Base-by-base conservation (phyloP, 208 protist genomes). In the Angomonas ambiguus region DNA sequence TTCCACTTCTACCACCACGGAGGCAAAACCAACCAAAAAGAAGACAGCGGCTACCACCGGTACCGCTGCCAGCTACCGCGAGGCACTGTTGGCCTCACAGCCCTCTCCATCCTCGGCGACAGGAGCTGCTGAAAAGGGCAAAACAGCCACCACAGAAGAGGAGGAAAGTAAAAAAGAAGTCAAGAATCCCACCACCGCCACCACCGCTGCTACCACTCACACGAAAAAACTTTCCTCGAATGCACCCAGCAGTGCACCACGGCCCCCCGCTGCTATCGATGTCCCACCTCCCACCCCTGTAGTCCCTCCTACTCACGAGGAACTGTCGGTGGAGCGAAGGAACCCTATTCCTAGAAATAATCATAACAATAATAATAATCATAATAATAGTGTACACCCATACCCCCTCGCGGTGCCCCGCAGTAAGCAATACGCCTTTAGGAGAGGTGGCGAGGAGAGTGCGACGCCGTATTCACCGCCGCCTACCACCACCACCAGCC, bases 91-190 rank as follows among this genome's bases (percentile, higher is more conserved):
- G 18, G 32, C 24, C 33, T 20, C 45, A 38, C 6, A 25, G 45
- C 27, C 64, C 8, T 6, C 33, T 5, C 32, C 49, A 11, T 18
- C 31, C 31, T 1, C 42, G 18, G 34, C 22, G 31, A 22, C n/a
- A 65, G 31, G 11, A 25, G 38, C 38, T 20, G 38, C 38, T 48
- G 18, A 11, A 48, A 18, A 11, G 18, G 38, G 24, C 13, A 42
- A 53, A 16, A 41, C 45, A 8, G n/a, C 62, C 8, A 25, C 42
- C 27, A 30, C 32, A 1, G 27, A 51, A 42, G 55, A 34, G 6
- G 56, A 67, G 51, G 58, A 59, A 6, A 62, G 71, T 41, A 71
- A 63, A 55, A 74, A 67, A 53, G 74, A 65, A 35, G 69, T 25
- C 42, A 66, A 69, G 55, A 62, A 65, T 58, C 41, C 42, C 1